phyloP scores from a whole-genome alignment of 768 basidiomycete species.

The Holtermanniella nyarrowii region DNA sequence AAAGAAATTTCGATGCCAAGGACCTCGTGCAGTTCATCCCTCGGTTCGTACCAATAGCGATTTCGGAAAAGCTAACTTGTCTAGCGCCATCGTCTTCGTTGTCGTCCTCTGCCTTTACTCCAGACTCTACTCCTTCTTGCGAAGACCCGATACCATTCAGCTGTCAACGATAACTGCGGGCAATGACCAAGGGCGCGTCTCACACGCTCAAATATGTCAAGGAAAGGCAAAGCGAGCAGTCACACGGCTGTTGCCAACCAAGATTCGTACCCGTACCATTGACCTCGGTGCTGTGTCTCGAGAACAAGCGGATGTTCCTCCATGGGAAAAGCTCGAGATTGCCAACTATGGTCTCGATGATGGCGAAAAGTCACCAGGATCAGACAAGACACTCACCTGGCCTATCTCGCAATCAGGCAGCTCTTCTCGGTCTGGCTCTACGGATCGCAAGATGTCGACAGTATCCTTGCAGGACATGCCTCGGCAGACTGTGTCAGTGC shows the following conservation, averaged over 20 bases:
- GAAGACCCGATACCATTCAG: slow-evolving; percentile 36
- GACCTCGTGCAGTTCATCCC: slow-evolving; percentile 38
- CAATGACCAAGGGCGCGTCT: background rate
- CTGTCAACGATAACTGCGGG: slow-evolving; percentile 10
- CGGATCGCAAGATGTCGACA: background rate
- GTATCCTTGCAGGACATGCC: background rate
- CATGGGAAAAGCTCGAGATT: slow-evolving; percentile 10
- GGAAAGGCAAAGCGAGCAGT: too few relatives aligned
- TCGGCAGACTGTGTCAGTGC: background rate
- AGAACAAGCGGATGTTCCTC: background rate
- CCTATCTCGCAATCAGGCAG: background rate
- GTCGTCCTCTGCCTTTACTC: slow-evolving; percentile 30
- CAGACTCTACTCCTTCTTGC: slow-evolving; percentile 30
- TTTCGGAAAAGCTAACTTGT: background rate
- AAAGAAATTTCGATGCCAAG: slow-evolving; percentile 13
- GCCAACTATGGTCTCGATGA: background rate
- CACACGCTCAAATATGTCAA: background rate
- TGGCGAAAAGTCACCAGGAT: background rate
- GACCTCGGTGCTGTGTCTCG: background rate
- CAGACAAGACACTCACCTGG: background rate
- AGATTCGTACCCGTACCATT: background rate
- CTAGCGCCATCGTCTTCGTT: slow-evolving; percentile 30
- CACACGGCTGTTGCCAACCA: background rate
- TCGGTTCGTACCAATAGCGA: slow-evolving; percentile 1
- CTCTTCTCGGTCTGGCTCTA: too few relatives aligned